Percentiles rank a stretch among this genome's conserved stretches.
Evolutionary conservation across 805 yeast species (phyloP).

Genomic region (Hanseniaspora nectarophila): DNA sequence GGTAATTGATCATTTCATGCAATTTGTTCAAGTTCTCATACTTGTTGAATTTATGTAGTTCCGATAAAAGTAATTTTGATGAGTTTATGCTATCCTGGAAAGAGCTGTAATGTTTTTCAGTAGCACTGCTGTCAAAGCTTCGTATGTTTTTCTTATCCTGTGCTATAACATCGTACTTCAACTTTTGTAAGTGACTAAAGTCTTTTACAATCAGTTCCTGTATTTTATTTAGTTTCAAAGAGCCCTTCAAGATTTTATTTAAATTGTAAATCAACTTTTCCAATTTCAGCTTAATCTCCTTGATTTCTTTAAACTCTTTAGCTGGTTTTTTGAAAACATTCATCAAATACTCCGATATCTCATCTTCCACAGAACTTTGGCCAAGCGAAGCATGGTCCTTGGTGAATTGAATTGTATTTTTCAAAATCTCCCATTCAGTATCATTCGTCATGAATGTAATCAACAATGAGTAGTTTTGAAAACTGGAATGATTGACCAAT

Average conservation of each 20-base stretch:
- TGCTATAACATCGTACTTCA: slow-evolving; percentile 3
- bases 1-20: slow-evolving; percentile 5
- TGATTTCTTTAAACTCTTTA: slow-evolving; percentile 11
- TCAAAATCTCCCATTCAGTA: slow-evolving; percentile 10
- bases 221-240: slow-evolving; percentile 5
- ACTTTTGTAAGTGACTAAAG: slow-evolving; percentile 6
- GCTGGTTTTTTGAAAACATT: slow-evolving; percentile 12
- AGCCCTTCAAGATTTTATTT: slow-evolving; percentile 7
- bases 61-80: slow-evolving; percentile 5
- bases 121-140: slow-evolving; percentile 1
- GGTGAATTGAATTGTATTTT: slow-evolving; percentile 11
- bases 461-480: slow-evolving; percentile 9
- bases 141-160: slow-evolving; percentile 1
- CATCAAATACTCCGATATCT: slow-evolving; percentile 12
- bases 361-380: slow-evolving; percentile 4
- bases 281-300: slow-evolving; percentile 9
- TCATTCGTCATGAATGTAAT: slow-evolving; percentile 14
- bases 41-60: slow-evolving; percentile 8
- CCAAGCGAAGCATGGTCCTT: slow-evolving; percentile 1
- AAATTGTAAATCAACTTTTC: slow-evolving; percentile 13
- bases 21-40: slow-evolving; percentile 11
- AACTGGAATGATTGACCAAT: slow-evolving; percentile 7
- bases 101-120: background rate
- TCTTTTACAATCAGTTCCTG: slow-evolving; percentile 10
- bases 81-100: slow-evolving; percentile 6